These are phyloP conservation scores for Trichosporon asahii DNA, from an alignment of 1,284 basidiomycete genomes.

Conservation along the genomic window DNA sequence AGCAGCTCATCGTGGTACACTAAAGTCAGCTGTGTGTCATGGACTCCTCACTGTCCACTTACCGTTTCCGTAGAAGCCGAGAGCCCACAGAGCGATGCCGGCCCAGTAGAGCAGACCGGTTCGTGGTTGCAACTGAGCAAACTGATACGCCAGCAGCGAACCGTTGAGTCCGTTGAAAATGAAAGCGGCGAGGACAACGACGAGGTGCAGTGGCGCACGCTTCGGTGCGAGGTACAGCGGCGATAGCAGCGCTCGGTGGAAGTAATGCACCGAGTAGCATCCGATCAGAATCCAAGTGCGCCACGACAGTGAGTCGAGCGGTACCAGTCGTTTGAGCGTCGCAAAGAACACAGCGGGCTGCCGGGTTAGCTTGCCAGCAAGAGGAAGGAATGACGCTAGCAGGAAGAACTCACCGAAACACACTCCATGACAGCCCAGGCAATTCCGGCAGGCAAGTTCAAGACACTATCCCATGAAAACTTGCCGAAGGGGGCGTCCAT, in stretches of 20 bases:
- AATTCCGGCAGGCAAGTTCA: conserved; percentile 56
- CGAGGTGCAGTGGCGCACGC: conserved; percentile 70
- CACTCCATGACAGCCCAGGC: conserved; percentile 85
- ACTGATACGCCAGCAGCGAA: conserved; percentile 26
- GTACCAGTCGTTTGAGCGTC: conserved; percentile 45
- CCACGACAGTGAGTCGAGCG: background rate
- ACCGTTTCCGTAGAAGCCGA: conserved; percentile 70
- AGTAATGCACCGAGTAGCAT: conserved; percentile 73
- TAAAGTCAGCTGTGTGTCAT: conserved; percentile 20
- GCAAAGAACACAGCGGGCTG: conserved; percentile 31
- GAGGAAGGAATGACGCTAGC: background rate
- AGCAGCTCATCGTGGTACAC: conserved; percentile 84
- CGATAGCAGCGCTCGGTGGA: conserved; percentile 75
- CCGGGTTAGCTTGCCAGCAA: background rate
- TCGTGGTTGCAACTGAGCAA: background rate
- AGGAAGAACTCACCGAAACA: conserved; percentile 60
- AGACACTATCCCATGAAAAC: conserved; percentile 57
- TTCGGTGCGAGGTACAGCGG: conserved; percentile 73
- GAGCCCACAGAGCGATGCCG: conserved; percentile 64
- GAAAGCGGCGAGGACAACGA: conserved; percentile 61
- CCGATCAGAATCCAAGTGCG: conserved; percentile 15
- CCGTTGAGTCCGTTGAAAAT: conserved; percentile 54
- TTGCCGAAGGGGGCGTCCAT: conserved; percentile 72
- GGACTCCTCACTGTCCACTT: conserved; percentile 11
- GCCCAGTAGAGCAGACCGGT: conserved; percentile 56